These are phyloP conservation scores for Kwoniella bestiolae DNA, from an alignment of 768 basidiomycete species.

Conservation along the genomic window DNA sequence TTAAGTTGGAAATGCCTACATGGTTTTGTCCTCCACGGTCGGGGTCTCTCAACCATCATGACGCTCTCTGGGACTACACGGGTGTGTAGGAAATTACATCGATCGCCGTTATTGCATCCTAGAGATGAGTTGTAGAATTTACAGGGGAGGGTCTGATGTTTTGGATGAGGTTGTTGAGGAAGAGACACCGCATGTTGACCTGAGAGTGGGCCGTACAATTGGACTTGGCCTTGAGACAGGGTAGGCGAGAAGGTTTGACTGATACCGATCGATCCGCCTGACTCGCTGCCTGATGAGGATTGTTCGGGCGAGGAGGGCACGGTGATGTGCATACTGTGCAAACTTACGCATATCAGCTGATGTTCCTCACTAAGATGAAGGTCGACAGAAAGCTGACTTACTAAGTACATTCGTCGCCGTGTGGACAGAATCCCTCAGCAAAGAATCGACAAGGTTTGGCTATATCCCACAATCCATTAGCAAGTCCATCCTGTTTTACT, in stretches of 20 bases:
- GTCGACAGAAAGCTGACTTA: slow-evolving; percentile 26
- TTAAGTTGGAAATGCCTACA: slow-evolving; percentile 50
- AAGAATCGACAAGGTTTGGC: slow-evolving; percentile 53
- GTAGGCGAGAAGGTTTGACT: not conserved
- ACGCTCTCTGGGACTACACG: slow-evolving; percentile 45
- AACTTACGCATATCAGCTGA: not conserved
- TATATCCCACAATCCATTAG: slow-evolving; percentile 10
- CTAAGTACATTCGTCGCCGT: slow-evolving; percentile 53
- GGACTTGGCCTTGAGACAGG: too few species aligned
- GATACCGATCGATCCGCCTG: not conserved
- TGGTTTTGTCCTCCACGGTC: slow-evolving; percentile 54
- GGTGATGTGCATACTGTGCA: slow-evolving; percentile 33
- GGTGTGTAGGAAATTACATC: slow-evolving; percentile 52
- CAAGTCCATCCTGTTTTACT: too few species aligned
- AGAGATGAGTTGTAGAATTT: slow-evolving; percentile 55
- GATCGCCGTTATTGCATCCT: slow-evolving; percentile 47
- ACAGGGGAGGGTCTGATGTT: slow-evolving; percentile 34
- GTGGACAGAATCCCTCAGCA: slow-evolving; percentile 51
- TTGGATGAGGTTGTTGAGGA: slow-evolving; percentile 8
- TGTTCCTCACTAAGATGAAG: not conserved
- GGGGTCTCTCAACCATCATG: slow-evolving; percentile 44
- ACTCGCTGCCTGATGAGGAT: slow-evolving; percentile 7
- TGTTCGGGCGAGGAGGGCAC: slow-evolving; percentile 18
- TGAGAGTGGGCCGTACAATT: too few species aligned
- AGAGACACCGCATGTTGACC: not conserved